These are phyloP conservation scores for Cadophora malorum DNA, from an alignment of 2,329 filamentous ascomycete genomes.

Conservation along the genomic window DNA sequence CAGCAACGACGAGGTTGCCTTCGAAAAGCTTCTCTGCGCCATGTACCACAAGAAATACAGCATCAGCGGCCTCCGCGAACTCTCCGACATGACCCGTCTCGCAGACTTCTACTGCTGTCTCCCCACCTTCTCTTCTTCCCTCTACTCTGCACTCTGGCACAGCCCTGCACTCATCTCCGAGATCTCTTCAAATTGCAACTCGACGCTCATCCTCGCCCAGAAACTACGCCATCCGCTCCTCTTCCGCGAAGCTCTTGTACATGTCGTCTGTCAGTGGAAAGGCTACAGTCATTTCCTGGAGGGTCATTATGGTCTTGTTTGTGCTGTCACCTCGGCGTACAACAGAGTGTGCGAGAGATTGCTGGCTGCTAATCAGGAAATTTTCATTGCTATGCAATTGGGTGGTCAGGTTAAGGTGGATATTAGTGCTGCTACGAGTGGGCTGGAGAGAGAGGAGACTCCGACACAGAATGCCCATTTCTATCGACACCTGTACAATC, in stretches of 20 bases:
- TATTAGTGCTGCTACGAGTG: slow-evolving; percentile 11
- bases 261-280: slow-evolving; percentile 26
- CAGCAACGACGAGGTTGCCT: slow-evolving; percentile 15
- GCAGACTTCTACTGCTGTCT: slow-evolving; percentile 30
- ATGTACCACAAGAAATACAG: slow-evolving; percentile 29
- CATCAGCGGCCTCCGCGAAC: not conserved
- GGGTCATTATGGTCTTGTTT: slow-evolving; percentile 19
- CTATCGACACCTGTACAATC: slow-evolving; percentile 18
- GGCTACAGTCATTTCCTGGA: slow-evolving; percentile 19
- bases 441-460: slow-evolving; percentile 6
- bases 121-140: slow-evolving; percentile 23
- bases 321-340: slow-evolving; percentile 14
- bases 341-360: slow-evolving; percentile 23
- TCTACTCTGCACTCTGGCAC: slow-evolving; percentile 22
- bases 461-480: slow-evolving; percentile 21
- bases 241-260: slow-evolving; percentile 29
- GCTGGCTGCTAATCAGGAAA: slow-evolving; percentile 21
- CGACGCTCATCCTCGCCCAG: slow-evolving; percentile 21
- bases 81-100: slow-evolving; percentile 22
- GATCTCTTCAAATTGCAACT: slow-evolving; percentile 19
- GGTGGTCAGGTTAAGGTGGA: not conserved
- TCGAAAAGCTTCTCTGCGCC: slow-evolving; percentile 28
- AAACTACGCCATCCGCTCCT: slow-evolving; percentile 27
- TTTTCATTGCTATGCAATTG: slow-evolving; percentile 11
- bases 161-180: slow-evolving; percentile 12